These are phyloP conservation scores for Boletus sp. DNA, from an alignment of 1,284 basidiomycete species.

Conservation along the genomic window DNA sequence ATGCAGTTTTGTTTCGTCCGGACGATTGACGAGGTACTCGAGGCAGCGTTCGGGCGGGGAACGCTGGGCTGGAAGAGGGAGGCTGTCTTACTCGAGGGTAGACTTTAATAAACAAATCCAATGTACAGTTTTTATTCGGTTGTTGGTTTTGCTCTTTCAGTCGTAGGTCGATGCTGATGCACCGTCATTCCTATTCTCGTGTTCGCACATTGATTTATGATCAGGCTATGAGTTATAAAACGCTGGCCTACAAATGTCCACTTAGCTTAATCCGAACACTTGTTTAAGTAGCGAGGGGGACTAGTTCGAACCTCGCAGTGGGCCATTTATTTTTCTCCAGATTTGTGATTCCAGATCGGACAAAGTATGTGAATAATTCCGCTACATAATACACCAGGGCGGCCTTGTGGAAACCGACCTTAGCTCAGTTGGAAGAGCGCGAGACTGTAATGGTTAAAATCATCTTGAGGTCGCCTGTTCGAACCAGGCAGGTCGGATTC, in stretches of 20 bases:
- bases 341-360: too few species aligned
- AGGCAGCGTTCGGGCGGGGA: slow-evolving; percentile 77
- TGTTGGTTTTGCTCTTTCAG: not conserved
- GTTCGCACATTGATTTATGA: too few species aligned
- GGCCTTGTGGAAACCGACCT: slow-evolving; percentile 26
- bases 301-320: too few species aligned
- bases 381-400: not conserved
- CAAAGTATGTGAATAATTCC: too few species aligned
- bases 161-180: not conserved
- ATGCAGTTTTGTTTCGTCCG: slow-evolving; percentile 82
- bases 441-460: slow-evolving; percentile 40
- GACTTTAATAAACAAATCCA: slow-evolving; percentile 51
- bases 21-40: slow-evolving; percentile 78
- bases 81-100: slow-evolving; percentile 56
- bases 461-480: slow-evolving; percentile 62
- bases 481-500: slow-evolving; percentile 58
- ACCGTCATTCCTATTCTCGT: too few species aligned
- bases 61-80: slow-evolving; percentile 60
- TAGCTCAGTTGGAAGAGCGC: slow-evolving; percentile 46
- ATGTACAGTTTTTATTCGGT: not conserved
- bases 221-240: too few species aligned
- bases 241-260: too few species aligned
- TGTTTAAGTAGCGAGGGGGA: too few species aligned
- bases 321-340: too few species aligned
- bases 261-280: too few species aligned